Evolutionary conservation across 2,329 filamentous ascomycete genomes (phyloP).

Genomic region (Monilinia polystroma): DNA sequence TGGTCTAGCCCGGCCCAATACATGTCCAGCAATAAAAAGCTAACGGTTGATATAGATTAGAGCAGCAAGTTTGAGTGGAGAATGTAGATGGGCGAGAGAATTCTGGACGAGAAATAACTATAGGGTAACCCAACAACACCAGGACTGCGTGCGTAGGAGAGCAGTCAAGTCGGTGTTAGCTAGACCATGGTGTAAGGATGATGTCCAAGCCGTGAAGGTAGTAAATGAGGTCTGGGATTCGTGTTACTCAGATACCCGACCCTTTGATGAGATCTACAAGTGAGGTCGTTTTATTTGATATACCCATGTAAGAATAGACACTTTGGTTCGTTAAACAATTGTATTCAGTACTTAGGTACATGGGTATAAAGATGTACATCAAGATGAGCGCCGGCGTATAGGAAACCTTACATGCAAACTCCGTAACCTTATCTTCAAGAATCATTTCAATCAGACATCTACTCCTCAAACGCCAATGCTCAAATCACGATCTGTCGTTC

Average conservation of each 20-base stretch:
- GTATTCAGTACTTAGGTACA: constrained; percentile 21
- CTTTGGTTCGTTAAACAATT: constrained; percentile 14
- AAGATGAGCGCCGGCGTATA: constrained; percentile 38
- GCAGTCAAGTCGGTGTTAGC: constrained; percentile 78
- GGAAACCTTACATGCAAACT: constrained; percentile 32
- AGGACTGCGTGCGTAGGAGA: constrained; percentile 81
- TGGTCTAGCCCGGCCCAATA: not conserved
- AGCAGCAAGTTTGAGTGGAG: constrained; percentile 86
- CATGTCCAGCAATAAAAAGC: constrained; percentile 11
- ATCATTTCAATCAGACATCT: constrained; percentile 11
- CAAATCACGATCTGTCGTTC: constrained; percentile 34
- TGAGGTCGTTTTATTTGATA: constrained; percentile 43
- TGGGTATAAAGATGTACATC: constrained; percentile 28
- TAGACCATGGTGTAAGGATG: constrained; percentile 77
- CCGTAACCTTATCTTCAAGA: constrained; percentile 34
- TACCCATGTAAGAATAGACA: constrained; percentile 15
- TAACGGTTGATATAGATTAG: constrained; percentile 63
- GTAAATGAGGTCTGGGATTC: constrained; percentile 99
- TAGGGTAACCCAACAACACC: constrained; percentile 87
- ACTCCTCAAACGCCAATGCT: constrained; percentile 34
- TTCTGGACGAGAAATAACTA: constrained; percentile 82
- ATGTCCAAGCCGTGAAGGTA: constrained; percentile 80
- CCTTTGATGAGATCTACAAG: constrained; percentile 95
- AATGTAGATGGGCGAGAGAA: constrained; percentile 88
- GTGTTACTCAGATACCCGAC: constrained; percentile 89